Percentiles rank a stretch among this genome's conserved stretches.
These are phyloP conservation scores for Sparassis latifolia DNA, from an alignment of 1,284 basidiomycete species.

Conservation along the genomic window DNA sequence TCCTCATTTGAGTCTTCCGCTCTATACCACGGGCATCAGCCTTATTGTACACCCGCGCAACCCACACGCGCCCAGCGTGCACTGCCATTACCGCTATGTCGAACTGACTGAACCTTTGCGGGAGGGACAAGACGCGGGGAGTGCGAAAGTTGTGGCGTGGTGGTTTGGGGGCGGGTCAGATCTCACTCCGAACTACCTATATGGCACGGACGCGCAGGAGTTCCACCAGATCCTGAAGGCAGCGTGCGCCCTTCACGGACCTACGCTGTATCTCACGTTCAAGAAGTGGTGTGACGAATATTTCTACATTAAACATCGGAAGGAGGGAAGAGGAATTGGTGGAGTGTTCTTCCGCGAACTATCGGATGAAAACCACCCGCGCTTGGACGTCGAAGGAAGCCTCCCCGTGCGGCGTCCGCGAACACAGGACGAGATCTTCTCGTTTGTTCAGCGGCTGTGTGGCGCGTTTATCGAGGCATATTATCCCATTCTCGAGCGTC, in stretches of 20 bases:
- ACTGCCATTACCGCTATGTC: slow-evolving; percentile 98
- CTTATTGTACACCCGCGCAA: slow-evolving; percentile 93
- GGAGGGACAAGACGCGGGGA: slow-evolving; percentile 21
- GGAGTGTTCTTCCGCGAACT: slow-evolving; percentile 98
- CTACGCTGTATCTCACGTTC: slow-evolving; percentile 71
- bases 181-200: slow-evolving; percentile 92
- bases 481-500: slow-evolving; percentile 70
- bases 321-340: slow-evolving; percentile 85
- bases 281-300: slow-evolving; percentile 99
- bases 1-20: no score
- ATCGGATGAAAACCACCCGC: slow-evolving; percentile 49
- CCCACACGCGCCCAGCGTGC: slow-evolving; percentile 88
- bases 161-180: slow-evolving; percentile 99
- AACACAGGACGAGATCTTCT: slow-evolving; percentile 66
- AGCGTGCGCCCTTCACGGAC: slow-evolving; percentile 73
- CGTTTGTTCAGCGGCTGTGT: slow-evolving; percentile 65
- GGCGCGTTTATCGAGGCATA: slow-evolving; percentile 86
- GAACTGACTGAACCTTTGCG: slow-evolving; percentile 64
- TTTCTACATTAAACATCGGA: slow-evolving; percentile 89
- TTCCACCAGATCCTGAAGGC: slow-evolving; percentile 81
- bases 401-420: slow-evolving; percentile 44
- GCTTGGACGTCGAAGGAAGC: slow-evolving; percentile 36
- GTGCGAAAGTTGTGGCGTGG: slow-evolving; percentile 71
- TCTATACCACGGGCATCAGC: slow-evolving; percentile 69
- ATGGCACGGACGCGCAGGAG: slow-evolving; percentile 79